Base-by-base conservation (phyloP, 495 filamentous ascomycete genomes). In the Podospora fimiseda region DNA sequence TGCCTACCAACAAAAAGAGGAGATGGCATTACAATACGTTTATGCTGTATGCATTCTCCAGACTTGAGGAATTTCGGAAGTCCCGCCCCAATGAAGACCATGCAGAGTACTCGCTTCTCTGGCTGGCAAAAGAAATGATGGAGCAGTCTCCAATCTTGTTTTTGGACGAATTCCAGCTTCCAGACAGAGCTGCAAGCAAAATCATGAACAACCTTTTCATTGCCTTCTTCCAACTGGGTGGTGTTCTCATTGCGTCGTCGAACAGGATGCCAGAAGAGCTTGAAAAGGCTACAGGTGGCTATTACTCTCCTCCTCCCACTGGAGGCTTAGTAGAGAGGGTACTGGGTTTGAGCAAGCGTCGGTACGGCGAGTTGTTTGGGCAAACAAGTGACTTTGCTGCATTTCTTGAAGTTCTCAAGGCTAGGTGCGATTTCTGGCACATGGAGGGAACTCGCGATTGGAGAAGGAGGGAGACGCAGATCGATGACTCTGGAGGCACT, bases 11-110 rank as follows among this genome's bases (percentile, higher is more conserved):
- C 14, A 79, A 78, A 58, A 88, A 90, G 66, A 72, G 75, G 48
- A 68, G 84, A 50, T 88, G 81, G 80, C 84, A 89, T 62, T 89
- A 86, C 66, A 85, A 86, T 61, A 86, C 80, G 0, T 89, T 89
- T 55, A 88, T 88, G 84, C 65, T 88, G 8, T 77, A 88, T 51
- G 81, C 75, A 1, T 67, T 87, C 22, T 80, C 84, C 2, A 75
- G 72, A 30, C 65, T 89, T 3, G 86, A 88, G 56, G 61, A 69
- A 27, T 72, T 84, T 20, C 70, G 81, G 27, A 78, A 73, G 30
- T 63, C 60, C 1, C 60, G 61, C 15, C 61, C 59, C n/a, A 55
- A 50, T 20, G 13, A 14, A 0, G 77, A 48, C 37, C 60, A 62
- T 2, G 70, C 79, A 1, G 82, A 86, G 51, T 77, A 86, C 58